Conservation (phyloP, 2,329 filamentous ascomycete species). For the Byssochlamys sp. region DNA sequence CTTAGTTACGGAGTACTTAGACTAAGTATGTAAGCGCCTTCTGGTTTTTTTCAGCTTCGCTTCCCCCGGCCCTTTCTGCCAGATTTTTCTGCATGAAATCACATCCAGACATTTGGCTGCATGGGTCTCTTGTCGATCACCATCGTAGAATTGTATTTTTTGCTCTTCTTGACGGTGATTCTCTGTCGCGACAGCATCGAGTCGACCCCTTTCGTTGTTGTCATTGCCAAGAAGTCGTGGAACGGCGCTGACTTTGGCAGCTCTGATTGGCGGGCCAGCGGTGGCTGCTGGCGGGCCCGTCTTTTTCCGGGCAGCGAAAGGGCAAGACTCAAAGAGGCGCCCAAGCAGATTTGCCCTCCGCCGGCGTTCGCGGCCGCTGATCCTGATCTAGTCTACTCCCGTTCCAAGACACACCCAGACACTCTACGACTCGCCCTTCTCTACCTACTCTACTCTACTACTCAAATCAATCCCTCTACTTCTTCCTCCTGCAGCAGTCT, state of each 20-base stretch:
- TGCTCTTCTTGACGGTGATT: neutral
- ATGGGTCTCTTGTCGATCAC: no score
- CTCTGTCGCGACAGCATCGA: neutral
- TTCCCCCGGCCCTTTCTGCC: neutral
- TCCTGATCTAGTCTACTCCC: neutral
- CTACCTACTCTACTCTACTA: neutral
- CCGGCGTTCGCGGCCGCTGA: neutral
- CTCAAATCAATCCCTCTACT: neutral
- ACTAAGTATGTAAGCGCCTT: neutral
- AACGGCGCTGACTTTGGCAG: neutral
- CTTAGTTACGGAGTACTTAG: neutral
- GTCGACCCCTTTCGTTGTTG: neutral
- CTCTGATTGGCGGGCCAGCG: neutral
- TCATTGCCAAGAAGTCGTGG: neutral
- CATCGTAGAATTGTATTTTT: neutral
- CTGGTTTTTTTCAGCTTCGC: no score
- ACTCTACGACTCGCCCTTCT: neutral
- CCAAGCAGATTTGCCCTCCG: constrained; percentile 1
- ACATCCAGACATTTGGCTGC: neutral
- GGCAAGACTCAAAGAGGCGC: neutral
- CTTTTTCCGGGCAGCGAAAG: constrained; percentile 8
- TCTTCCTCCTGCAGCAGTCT: neutral
- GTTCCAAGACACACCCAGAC: neutral
- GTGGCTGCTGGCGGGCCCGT: constrained; percentile 5
- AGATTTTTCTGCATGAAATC: neutral